Conservation (phyloP, 306 rosid species). For the Vachellia pachyceras region DNA sequence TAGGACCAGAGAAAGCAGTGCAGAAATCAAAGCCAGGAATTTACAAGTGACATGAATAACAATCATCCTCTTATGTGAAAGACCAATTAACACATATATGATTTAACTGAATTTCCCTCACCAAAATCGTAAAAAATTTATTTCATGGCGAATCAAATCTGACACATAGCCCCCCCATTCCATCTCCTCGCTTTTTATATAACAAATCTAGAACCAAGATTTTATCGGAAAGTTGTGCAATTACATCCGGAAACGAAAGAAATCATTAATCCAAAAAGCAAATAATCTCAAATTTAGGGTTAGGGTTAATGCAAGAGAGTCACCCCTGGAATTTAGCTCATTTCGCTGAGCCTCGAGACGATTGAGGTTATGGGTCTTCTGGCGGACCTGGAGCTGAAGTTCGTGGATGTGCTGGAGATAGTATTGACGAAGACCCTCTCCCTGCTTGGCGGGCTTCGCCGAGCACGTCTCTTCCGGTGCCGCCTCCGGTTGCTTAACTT, state of each 20-base stretch:
- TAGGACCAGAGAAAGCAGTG: background rate
- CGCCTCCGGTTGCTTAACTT: constrained; percentile 49
- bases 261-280: background rate
- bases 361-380: constrained; percentile 89
- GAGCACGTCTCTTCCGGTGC: constrained; percentile 76
- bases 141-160: background rate
- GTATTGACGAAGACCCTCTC: constrained; percentile 96
- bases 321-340: constrained; percentile 90
- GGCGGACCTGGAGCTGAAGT: constrained; percentile 85
- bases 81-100: background rate
- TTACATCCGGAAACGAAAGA: background rate
- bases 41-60: background rate
- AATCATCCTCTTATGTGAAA: background rate
- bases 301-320: constrained; percentile 26
- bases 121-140: background rate
- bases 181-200: background rate
- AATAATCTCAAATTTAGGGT: constrained; percentile 15
- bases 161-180: background rate
- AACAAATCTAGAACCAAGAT: background rate
- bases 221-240: background rate
- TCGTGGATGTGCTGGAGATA: constrained; percentile 92
- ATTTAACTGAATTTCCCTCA: background rate
- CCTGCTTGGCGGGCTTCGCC: constrained; percentile 70
- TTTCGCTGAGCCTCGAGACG: constrained; percentile 99
- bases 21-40: constrained; percentile 1